Evolutionary conservation across 2,329 filamentous ascomycete species (phyloP).

Genomic region (Cladosporium velox): DNA sequence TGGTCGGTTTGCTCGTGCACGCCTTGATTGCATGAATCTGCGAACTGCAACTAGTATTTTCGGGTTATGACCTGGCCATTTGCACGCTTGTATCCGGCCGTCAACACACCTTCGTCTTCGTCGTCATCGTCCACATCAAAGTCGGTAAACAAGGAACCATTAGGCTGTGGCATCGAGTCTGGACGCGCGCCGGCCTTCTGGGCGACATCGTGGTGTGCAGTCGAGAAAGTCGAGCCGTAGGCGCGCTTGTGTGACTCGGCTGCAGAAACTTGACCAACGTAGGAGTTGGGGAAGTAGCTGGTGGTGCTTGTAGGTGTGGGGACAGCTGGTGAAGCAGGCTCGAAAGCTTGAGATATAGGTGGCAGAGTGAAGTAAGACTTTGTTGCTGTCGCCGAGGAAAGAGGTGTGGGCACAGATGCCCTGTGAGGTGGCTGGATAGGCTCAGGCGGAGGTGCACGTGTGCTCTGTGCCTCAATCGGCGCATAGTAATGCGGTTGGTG

Average conservation of each 20-base stretch:
- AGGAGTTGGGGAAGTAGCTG: slow-evolving; percentile 16
- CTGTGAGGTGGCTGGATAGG: slow-evolving; percentile 33
- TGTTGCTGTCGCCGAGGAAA: slow-evolving; percentile 24
- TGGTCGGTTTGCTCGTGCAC: slow-evolving; percentile 4
- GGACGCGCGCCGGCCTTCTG: slow-evolving; percentile 20
- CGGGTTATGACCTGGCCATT: slow-evolving; percentile 13
- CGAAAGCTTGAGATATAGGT: slow-evolving; percentile 46
- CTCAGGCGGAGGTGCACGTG: slow-evolving; percentile 29
- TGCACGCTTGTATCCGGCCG: slow-evolving; percentile 18
- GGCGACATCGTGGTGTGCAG: slow-evolving; percentile 24
- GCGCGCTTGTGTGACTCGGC: slow-evolving; percentile 47
- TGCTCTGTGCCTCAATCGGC: slow-evolving; percentile 26
- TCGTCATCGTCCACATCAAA: slow-evolving; percentile 14
- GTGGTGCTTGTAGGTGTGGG: slow-evolving; percentile 30
- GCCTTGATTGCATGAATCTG: slow-evolving; percentile 18
- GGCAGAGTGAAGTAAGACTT: slow-evolving; percentile 40
- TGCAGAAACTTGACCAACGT: slow-evolving; percentile 28
- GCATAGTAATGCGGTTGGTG: slow-evolving; percentile 28
- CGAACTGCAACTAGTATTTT: slow-evolving; percentile 12
- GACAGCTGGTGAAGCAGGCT: slow-evolving; percentile 49
- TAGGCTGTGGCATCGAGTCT: slow-evolving; percentile 1
- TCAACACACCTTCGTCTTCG: slow-evolving; percentile 14
- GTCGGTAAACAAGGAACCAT: neutral
- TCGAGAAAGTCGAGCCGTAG: slow-evolving; percentile 50
- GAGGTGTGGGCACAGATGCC: slow-evolving; percentile 26